Evolutionary conservation across 2,329 filamentous ascomycete species (phyloP).

Genomic region (Neonectria faginata): DNA sequence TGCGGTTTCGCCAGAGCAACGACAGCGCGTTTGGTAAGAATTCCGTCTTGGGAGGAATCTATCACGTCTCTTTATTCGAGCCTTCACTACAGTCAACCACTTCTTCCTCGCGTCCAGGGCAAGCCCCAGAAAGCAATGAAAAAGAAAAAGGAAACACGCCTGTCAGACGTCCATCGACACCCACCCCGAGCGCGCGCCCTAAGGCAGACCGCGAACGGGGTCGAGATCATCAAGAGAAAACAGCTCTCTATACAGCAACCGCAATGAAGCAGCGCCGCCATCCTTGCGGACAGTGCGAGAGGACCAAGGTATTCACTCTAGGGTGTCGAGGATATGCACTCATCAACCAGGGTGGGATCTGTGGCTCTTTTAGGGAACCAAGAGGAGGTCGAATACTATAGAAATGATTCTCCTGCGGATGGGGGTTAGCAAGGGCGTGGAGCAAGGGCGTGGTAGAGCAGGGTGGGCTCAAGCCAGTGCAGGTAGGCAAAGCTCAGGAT

Average conservation of each 20-base stretch:
- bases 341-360: constrained; percentile 74
- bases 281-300: constrained; percentile 58
- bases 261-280: constrained; percentile 58
- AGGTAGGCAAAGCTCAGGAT: neutral
- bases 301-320: constrained; percentile 47
- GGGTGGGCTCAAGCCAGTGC: neutral
- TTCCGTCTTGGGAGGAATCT: too few relatives aligned
- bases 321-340: constrained; percentile 79
- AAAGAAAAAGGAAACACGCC: constrained; percentile 66
- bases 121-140: constrained; percentile 65
- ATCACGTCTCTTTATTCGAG: too few relatives aligned
- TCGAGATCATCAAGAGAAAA: constrained; percentile 84
- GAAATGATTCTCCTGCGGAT: constrained; percentile 85
- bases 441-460: constrained; percentile 34
- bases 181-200: constrained; percentile 82
- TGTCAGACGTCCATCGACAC: constrained; percentile 92
- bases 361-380: constrained; percentile 92
- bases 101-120: constrained; percentile 65
- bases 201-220: constrained; percentile 79
- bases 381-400: constrained; percentile 96
- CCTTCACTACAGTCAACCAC: too few relatives aligned
- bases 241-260: constrained; percentile 81
- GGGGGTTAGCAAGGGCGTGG: constrained; percentile 5
- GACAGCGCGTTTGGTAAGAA: too few relatives aligned
- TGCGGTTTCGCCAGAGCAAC: too few relatives aligned